Evolutionary conservation across 108 stramenopile genomes (phyloP), one percentile per base, ranked within the genome.

Genomic region (Skeletonema costatum): DNA sequence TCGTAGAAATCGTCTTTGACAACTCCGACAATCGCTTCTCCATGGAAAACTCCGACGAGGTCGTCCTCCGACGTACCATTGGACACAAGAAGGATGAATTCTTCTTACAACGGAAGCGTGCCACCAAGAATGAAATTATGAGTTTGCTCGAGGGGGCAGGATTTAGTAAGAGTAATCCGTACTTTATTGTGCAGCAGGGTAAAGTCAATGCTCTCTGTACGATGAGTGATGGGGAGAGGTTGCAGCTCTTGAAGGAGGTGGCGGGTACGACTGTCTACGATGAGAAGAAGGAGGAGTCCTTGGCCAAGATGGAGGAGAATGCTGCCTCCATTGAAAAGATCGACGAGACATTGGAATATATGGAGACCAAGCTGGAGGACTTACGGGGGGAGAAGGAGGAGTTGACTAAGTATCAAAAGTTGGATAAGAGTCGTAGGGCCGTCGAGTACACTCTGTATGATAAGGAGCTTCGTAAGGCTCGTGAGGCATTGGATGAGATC

Each of bases 171-270:
- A 87, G 87, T 35, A 99, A 99, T 87, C 99, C 99, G 2, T 99
- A 99, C 89, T 99, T 98, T 78, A 99, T 99, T 75, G 99, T 99
- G 46, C 97, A 99, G 86, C 98, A 99, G 86, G 99, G 99, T 14
- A 99, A 99, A 73, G 98, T 99, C 66, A 93, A 97, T 70, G 90
- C 91, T 5, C 76, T 99, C 33, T 98, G 97, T 70, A 88, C 94
- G 76, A 99, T 99, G 99, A 86, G 85, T 30, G 99, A 99, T 86
- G 76, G 66, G 25, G 97, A 99, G 62, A 84, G 99, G 7, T 82
- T 99, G 41, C 82, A 90, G 32, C 77, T 99, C 36, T 86, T 99
- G 17, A 97, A 99, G 84, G 93, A 99, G 86, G 98, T 99, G 9
- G 96, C 96, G 7, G 99, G 97, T 9, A 97, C 97, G 10, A 93